These are phyloP conservation scores for Fusarium clavum DNA, from an alignment of 2,329 filamentous ascomycete species.

Conservation along the genomic window DNA sequence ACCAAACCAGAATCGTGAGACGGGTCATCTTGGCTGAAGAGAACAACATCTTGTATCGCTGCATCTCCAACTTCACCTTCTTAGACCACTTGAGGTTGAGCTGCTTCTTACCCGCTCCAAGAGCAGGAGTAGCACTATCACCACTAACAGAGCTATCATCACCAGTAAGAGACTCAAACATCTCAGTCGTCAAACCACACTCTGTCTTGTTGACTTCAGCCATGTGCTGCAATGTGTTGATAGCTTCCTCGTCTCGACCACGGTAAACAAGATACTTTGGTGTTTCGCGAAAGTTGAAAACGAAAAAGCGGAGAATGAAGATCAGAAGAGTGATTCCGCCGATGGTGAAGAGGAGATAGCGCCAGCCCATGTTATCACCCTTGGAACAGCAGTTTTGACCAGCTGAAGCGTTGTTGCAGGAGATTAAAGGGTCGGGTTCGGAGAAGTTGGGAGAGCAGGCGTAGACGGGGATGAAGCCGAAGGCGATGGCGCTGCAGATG, in stretches of 20 bases:
- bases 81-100: slow-evolving; percentile 23
- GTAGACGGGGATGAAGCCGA: slow-evolving; percentile 63
- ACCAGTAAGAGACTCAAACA: slow-evolving; percentile 48
- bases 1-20: slow-evolving; percentile 51
- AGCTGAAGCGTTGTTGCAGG: slow-evolving; percentile 53
- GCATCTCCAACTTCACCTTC: slow-evolving; percentile 33
- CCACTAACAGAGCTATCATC: slow-evolving; percentile 42
- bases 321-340: slow-evolving; percentile 58
- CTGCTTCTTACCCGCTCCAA: slow-evolving; percentile 35
- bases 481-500: slow-evolving; percentile 62
- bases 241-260: slow-evolving; percentile 59
- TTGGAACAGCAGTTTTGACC: slow-evolving; percentile 53
- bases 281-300: slow-evolving; percentile 62
- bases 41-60: slow-evolving; percentile 51
- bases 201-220: slow-evolving; percentile 54
- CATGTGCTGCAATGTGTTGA: slow-evolving; percentile 60
- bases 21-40: slow-evolving; percentile 50
- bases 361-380: slow-evolving; percentile 62
- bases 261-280: slow-evolving; percentile 60
- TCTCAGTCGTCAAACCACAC: slow-evolving; percentile 52
- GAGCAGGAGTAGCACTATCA: slow-evolving; percentile 21
- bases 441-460: slow-evolving; percentile 64
- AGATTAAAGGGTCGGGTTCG: slow-evolving; percentile 54
- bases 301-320: slow-evolving; percentile 57
- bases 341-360: slow-evolving; percentile 59